Conservation (phyloP, 768 basidiomycete species). For the Pleurotus eryngii region DNA sequence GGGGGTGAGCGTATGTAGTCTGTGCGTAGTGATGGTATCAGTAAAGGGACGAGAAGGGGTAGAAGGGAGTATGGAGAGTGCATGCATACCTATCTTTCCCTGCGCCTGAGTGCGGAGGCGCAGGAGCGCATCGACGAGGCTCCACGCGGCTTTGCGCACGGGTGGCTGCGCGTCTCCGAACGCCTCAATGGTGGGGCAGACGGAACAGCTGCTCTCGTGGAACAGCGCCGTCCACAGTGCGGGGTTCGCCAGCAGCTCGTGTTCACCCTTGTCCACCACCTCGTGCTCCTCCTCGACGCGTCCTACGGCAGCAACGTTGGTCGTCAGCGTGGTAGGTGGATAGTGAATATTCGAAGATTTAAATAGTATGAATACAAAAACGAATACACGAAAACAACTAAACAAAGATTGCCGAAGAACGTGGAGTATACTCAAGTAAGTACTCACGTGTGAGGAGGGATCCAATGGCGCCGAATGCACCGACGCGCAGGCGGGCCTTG, state of each 20-base stretch:
- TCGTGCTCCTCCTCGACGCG: no score
- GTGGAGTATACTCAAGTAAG: no score
- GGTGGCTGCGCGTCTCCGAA: conserved; percentile 68
- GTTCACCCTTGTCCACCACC: no score
- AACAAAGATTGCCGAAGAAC: no score
- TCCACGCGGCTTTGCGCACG: conserved; percentile 73
- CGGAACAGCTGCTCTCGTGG: conserved; percentile 38
- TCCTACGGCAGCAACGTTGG: no score
- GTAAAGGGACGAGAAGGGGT: no score
- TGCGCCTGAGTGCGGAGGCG: conserved; percentile 17
- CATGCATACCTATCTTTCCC: conserved; percentile 12
- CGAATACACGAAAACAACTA: no score
- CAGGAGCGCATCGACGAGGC: conserved; percentile 44
- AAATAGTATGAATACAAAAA: no score
- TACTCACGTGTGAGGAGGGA: conserved; percentile 40
- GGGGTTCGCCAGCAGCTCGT: conserved; percentile 39
- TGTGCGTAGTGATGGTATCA: no score
- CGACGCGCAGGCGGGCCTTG: conserved; percentile 64
- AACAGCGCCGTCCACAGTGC: conserved; percentile 56
- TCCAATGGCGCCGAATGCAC: conserved; percentile 60
- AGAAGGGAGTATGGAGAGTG: no score
- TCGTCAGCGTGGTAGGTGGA: conserved; percentile 11
- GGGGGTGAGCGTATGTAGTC: no score
- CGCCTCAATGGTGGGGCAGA: conserved; percentile 39
- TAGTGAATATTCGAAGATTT: not conserved